Percentiles rank a stretch among this genome's conserved stretches.
Evolutionary conservation across 2,329 filamentous ascomycete species (phyloP).

Genomic region (Proliferodiscus dingleyae): DNA sequence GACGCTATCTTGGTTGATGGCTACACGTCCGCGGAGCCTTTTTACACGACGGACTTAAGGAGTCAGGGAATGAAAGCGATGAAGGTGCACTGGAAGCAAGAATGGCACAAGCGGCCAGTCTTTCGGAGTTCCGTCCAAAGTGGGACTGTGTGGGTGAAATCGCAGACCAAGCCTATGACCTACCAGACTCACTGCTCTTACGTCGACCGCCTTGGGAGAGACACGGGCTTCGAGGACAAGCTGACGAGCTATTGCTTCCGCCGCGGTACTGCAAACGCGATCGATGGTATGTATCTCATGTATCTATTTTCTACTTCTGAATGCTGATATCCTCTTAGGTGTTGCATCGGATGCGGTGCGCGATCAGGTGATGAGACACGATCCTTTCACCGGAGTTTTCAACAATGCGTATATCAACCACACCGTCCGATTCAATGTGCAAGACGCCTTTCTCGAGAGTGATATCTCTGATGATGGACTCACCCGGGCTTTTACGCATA

Average conservation of each 20-base stretch:
- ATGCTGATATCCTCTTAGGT: slow-evolving; percentile 13
- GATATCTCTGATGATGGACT: slow-evolving; percentile 19
- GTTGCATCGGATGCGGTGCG: slow-evolving; percentile 13
- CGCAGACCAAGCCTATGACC: slow-evolving; percentile 14
- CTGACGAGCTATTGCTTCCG: slow-evolving; percentile 24
- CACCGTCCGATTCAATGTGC: slow-evolving; percentile 19
- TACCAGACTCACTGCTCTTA: slow-evolving; percentile 20
- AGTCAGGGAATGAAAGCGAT: slow-evolving; percentile 11
- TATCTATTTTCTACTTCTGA: slow-evolving; percentile 5
- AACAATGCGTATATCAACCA: slow-evolving; percentile 18
- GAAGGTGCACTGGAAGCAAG: slow-evolving; percentile 21
- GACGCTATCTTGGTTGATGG: slow-evolving; percentile 17
- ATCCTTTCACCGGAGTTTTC: slow-evolving; percentile 16
- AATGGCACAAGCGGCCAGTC: slow-evolving; percentile 16
- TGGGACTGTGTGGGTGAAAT: slow-evolving; percentile 14
- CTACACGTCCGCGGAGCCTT: slow-evolving; percentile 18
- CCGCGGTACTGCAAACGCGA: slow-evolving; percentile 16
- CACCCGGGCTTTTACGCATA: slow-evolving; percentile 19
- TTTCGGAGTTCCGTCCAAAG: slow-evolving; percentile 16
- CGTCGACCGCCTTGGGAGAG: slow-evolving; percentile 16
- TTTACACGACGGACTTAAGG: slow-evolving; percentile 17
- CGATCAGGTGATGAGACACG: slow-evolving; percentile 21
- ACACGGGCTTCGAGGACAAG: slow-evolving; percentile 19
- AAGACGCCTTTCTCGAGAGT: slow-evolving; percentile 20
- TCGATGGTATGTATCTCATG: slow-evolving; percentile 18